Conservation (phyloP, 2,329 filamentous ascomycete species). For the Aspergillus sp. region DNA sequence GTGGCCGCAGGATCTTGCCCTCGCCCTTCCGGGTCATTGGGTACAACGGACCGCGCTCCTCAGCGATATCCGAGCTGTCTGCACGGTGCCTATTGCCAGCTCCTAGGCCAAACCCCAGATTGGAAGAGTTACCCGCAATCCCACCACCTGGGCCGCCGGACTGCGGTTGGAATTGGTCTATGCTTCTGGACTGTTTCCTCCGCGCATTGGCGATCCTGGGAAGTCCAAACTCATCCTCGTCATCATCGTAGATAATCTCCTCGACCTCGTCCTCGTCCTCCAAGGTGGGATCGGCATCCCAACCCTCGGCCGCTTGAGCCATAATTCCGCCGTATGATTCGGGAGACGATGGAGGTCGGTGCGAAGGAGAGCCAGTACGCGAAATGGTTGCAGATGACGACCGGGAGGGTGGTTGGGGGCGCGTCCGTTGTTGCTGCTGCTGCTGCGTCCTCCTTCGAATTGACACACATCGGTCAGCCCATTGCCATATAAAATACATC, state of each 20-base stretch:
- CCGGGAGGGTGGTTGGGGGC: conserved; percentile 64
- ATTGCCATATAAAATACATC: conserved; percentile 4
- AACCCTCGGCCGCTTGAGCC: conserved; percentile 72
- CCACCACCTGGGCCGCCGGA: conserved; percentile 36
- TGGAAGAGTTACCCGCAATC: conserved; percentile 13
- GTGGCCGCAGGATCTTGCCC: conserved; percentile 89
- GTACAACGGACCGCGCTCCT: conserved; percentile 76
- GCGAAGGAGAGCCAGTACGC: conserved; percentile 45
- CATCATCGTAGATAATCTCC: conserved; percentile 71
- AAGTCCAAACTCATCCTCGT: conserved; percentile 90
- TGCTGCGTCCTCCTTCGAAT: conserved; percentile 20
- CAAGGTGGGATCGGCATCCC: conserved; percentile 47
- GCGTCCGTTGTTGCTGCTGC: conserved; percentile 40
- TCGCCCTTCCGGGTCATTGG: conserved; percentile 82
- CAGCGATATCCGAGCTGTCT: conserved; percentile 87
- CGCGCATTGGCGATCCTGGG: conserved; percentile 90
- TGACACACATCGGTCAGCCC: conserved; percentile 7
- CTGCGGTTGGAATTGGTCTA: conserved; percentile 24
- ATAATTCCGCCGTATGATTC: conserved; percentile 73
- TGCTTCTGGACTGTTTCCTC: conserved; percentile 50
- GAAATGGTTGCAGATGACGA: conserved; percentile 46
- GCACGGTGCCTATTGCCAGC: conserved; percentile 53
- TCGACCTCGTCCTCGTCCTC: conserved; percentile 56
- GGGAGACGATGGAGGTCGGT: conserved; percentile 48
- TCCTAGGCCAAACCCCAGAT: conserved; percentile 25